phyloP scores from a whole-genome alignment of 1,284 basidiomycete genomes.

The Ustilago xerochloae region DNA sequence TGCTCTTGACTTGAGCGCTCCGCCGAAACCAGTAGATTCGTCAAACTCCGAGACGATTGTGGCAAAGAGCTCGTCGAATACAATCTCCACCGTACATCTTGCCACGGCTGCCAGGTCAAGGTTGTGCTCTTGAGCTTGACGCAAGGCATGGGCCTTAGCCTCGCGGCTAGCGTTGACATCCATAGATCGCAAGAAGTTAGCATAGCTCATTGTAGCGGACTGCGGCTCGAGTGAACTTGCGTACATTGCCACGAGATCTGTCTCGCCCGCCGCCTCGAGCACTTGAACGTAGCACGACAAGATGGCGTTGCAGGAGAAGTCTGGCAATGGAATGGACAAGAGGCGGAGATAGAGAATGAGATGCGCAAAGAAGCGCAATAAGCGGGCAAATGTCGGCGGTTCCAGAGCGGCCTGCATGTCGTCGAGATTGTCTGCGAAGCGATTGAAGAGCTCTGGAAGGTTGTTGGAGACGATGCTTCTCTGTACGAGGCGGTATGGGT shows the following conservation, averaged over 20 bases:
- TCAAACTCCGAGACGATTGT: conserved; percentile 40
- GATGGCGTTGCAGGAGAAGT: conserved; percentile 79
- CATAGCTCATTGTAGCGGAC: conserved; percentile 91
- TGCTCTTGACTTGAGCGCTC: conserved; percentile 13
- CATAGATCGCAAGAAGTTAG: conserved; percentile 83
- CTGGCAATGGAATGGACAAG: conserved; percentile 72
- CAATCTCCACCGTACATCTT: conserved; percentile 79
- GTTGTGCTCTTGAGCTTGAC: conserved; percentile 82
- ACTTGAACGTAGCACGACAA: conserved; percentile 89
- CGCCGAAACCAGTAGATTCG: conserved; percentile 17
- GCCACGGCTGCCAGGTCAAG: conserved; percentile 86
- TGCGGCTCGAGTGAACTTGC: conserved; percentile 86
- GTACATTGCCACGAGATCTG: conserved; percentile 91
- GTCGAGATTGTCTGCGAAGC: conserved; percentile 55
- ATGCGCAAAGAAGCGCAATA: conserved; percentile 90
- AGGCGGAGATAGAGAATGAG: conserved; percentile 89
- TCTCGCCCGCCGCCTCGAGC: conserved; percentile 78
- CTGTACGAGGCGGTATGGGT: conserved; percentile 88
- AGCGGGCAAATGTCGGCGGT: conserved; percentile 64
- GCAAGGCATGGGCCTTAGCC: conserved; percentile 79
- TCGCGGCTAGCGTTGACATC: conserved; percentile 77
- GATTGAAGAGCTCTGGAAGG: conserved; percentile 71
- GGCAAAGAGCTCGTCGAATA: conserved; percentile 73
- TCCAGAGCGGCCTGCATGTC: conserved; percentile 51
- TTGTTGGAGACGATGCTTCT: conserved; percentile 84